Conservation (phyloP, 2,329 filamentous ascomycete species). For the Nemania diffusa region DNA sequence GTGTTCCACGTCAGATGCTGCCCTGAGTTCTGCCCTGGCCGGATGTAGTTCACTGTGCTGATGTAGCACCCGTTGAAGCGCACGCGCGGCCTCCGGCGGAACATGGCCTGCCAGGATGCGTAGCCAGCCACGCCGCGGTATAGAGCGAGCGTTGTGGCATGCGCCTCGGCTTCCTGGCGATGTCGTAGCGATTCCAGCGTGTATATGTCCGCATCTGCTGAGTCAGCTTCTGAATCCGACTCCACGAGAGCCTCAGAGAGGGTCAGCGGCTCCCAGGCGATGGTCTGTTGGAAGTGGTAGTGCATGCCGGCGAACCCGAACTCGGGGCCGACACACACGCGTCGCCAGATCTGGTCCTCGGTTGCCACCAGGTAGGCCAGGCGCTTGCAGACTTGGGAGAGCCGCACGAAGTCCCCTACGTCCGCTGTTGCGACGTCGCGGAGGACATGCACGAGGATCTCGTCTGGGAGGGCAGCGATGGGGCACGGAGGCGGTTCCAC, state of each 20-base stretch:
- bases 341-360: slow-evolving; percentile 88
- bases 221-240: slow-evolving; percentile 34
- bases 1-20: slow-evolving; percentile 79
- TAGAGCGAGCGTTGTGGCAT: slow-evolving; percentile 55
- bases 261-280: slow-evolving; percentile 64
- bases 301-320: slow-evolving; percentile 87
- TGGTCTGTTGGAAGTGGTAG: slow-evolving; percentile 76
- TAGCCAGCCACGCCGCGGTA: slow-evolving; percentile 55
- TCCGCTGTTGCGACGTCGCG: slow-evolving; percentile 77
- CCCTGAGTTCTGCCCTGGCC: slow-evolving; percentile 77
- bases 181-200: slow-evolving; percentile 53
- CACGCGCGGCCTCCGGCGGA: slow-evolving; percentile 83
- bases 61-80: slow-evolving; percentile 98
- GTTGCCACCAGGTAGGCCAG: slow-evolving; percentile 85
- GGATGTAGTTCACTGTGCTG: slow-evolving; percentile 93
- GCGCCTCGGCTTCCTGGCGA: slow-evolving; percentile 49
- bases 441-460: slow-evolving; percentile 85
- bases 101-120: slow-evolving; percentile 73
- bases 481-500: slow-evolving; percentile 81
- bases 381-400: slow-evolving; percentile 85
- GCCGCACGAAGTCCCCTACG: slow-evolving; percentile 77
- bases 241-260: slow-evolving; percentile 23
- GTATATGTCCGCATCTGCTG: slow-evolving; percentile 47
- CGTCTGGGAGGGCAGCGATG: slow-evolving; percentile 80
- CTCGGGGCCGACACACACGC: slow-evolving; percentile 73